Base-by-base conservation (phyloP, 768 basidiomycete genomes). In the Lyophyllum semitale region DNA sequence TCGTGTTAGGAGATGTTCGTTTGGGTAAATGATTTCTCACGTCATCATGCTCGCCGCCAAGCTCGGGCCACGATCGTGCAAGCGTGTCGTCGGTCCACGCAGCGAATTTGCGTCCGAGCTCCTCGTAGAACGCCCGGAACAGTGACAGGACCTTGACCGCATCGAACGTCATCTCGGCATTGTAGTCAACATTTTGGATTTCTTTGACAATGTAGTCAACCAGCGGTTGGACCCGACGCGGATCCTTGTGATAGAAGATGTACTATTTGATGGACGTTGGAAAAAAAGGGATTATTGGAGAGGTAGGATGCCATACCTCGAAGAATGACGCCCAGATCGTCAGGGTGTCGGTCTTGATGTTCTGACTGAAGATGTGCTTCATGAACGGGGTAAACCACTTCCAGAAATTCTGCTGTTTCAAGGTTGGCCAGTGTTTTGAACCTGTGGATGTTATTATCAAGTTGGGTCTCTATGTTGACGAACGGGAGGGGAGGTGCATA, bases 361-460 rank as follows among this genome's bases (percentile, higher is more conserved):
- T 87, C 35, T 79, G 77, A n/a, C 73, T 72, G 59, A 93, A 84
- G 17, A 93, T 84, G 32, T 80, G 78, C 18, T 78, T 77, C 48
- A 94, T 78, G 30, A 81, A 76, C 0, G 88, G 88, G 20, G 73
- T 80, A 44, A 92, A 84, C 95, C 95, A 97, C 38, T 78, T 72
- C 92, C 92, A 95, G 2, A 97, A 69, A 18, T 66, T 66, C 40
- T 81, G 66, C 68, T 94, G 88, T 59, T 85, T 84, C n/a, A 76
- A 71, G 2, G 79, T 75, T 0, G 91, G 79, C 95, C 95, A 97
- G 66, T 95, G 91, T 68, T 94, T 94, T 3, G 88, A 87, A 8
- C 91, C 92, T 85, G 38, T 35, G 8, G 27, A 9, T 66, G 22
- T 18, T 61, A 51, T 18, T 45, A 13, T 45, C 15, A 45, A 27